Evolutionary conservation across 805 yeast genomes (phyloP).

Genomic region (Kodamaea laetipori): DNA sequence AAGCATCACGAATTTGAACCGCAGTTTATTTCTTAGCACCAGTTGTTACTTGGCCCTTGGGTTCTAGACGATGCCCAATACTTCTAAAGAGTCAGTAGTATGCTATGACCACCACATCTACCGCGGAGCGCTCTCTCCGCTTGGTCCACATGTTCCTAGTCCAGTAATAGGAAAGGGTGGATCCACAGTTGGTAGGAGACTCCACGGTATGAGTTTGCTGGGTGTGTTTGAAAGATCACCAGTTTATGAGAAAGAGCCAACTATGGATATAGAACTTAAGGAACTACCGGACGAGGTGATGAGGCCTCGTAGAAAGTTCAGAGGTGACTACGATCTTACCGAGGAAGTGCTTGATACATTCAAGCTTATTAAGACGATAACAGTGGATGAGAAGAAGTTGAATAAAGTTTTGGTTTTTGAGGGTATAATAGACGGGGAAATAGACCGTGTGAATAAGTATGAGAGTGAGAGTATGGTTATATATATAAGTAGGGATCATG

Average conservation of each 20-base stretch:
- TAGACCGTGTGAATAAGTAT: constrained; percentile 9
- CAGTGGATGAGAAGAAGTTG: constrained; percentile 6
- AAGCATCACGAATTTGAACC: background rate
- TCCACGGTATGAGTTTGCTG: background rate
- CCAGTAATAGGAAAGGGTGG: background rate
- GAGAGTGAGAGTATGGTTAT: constrained; percentile 8
- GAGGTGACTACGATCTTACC: constrained; percentile 11
- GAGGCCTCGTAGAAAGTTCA: constrained; percentile 7
- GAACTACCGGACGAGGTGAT: constrained; percentile 10
- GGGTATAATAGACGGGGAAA: constrained; percentile 9
- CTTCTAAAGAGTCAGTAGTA: constrained; percentile 1
- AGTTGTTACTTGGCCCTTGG: background rate
- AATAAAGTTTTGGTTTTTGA: constrained; percentile 9
- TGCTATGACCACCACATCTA: constrained; percentile 1
- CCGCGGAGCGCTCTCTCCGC: background rate
- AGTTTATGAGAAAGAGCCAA: background rate
- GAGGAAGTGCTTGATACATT: constrained; percentile 2
- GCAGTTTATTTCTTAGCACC: background rate
- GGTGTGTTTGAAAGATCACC: background rate
- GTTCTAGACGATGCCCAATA: background rate
- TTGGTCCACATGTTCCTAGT: background rate
- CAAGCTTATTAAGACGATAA: constrained; percentile 6
- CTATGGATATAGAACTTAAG: constrained; percentile 12
- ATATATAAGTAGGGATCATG: constrained; percentile 12
- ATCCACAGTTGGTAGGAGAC: background rate